Conservation (phyloP, 1,284 basidiomycete species). For the Fomitopsis schrenkii region DNA sequence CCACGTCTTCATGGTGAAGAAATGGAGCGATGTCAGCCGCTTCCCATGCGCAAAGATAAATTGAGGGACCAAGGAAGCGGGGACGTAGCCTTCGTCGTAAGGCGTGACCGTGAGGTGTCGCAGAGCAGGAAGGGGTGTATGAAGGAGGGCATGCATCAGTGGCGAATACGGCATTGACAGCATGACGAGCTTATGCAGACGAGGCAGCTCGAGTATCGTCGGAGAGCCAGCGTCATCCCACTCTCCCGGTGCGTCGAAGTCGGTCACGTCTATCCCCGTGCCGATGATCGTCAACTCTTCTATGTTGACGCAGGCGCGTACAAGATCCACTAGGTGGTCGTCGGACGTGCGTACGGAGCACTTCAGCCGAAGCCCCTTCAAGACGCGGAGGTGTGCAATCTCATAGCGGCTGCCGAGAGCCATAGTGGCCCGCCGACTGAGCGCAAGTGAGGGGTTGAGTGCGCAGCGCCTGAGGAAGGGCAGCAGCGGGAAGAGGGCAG, state of each 20-base stretch:
- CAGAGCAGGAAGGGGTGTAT: slow-evolving; percentile 60
- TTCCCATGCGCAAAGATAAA: slow-evolving; percentile 66
- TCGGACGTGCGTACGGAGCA: slow-evolving; percentile 15
- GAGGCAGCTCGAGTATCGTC: slow-evolving; percentile 47
- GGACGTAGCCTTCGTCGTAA: slow-evolving; percentile 60
- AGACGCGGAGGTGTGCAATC: slow-evolving; percentile 43
- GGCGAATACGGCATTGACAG: slow-evolving; percentile 66
- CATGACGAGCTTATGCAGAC: slow-evolving; percentile 60
- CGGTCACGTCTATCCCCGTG: slow-evolving; percentile 45
- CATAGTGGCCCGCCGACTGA: slow-evolving; percentile 56
- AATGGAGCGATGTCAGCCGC: slow-evolving; percentile 56
- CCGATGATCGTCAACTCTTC: slow-evolving; percentile 66
- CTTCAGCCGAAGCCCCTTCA: slow-evolving; percentile 53
- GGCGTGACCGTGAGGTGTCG: slow-evolving; percentile 72
- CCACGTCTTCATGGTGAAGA: slow-evolving; percentile 76
- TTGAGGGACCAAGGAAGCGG: slow-evolving; percentile 49
- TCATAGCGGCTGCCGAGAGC: slow-evolving; percentile 56
- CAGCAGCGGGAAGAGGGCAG: slow-evolving; percentile 60
- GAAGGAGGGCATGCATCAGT: slow-evolving; percentile 56
- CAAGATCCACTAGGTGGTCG: slow-evolving; percentile 38
- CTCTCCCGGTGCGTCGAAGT: slow-evolving; percentile 14
- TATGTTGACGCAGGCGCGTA: slow-evolving; percentile 55
- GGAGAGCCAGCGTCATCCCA: slow-evolving; percentile 25
- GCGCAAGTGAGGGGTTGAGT: slow-evolving; percentile 53
- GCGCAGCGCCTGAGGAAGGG: slow-evolving; percentile 63